These are phyloP conservation scores for Colletotrichum paranaense DNA, from an alignment of 2,329 filamentous ascomycete species.

Conservation along the genomic window DNA sequence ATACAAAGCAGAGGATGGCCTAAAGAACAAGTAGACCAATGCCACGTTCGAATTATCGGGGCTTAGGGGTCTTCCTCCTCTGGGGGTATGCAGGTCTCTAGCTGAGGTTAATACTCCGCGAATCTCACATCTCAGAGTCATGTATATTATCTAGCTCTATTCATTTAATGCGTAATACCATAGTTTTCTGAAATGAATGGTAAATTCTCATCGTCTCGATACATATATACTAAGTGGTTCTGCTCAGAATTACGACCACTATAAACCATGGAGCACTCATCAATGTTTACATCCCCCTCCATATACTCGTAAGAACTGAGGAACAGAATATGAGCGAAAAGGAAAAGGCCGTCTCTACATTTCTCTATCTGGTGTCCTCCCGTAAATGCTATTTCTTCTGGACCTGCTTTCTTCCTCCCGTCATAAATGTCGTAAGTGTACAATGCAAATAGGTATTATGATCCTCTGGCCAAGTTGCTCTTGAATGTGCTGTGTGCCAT, in stretches of 20 bases:
- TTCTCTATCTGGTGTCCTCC: neutral
- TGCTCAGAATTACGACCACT: neutral
- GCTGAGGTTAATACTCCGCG: too few species aligned
- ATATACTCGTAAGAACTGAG: neutral
- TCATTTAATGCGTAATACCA: neutral
- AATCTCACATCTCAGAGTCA: neutral
- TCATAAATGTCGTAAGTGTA: neutral
- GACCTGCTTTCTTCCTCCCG: neutral
- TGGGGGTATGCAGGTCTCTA: too few species aligned
- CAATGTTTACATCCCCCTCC: neutral
- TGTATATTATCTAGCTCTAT: neutral
- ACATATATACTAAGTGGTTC: neutral
- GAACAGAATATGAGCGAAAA: neutral
- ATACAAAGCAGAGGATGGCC: too few species aligned
- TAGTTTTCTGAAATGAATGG: neutral
- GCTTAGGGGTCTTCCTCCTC: too few species aligned
- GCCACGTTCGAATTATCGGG: too few species aligned
- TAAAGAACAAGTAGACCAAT: too few species aligned
- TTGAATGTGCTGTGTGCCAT: neutral
- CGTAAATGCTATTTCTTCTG: neutral
- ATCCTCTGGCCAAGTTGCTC: neutral
- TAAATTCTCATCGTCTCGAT: neutral
- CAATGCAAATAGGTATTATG: conserved; percentile 9
- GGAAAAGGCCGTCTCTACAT: neutral
- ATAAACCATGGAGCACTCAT: neutral